Conservation (phyloP, 2,329 filamentous ascomycete species). For the Hortaea sp. region DNA sequence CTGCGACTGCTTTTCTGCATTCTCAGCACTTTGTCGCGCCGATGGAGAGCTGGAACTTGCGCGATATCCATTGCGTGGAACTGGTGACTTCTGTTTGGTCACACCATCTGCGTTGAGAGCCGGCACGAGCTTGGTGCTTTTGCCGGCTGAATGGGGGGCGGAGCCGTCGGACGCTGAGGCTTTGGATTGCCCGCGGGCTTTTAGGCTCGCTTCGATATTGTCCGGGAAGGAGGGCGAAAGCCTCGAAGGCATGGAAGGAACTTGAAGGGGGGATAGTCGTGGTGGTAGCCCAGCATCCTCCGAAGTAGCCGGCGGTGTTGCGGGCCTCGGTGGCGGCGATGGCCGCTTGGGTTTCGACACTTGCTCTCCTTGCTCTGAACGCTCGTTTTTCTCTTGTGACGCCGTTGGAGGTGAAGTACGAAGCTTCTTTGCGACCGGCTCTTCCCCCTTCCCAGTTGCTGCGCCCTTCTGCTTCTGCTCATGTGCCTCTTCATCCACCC, state of each 20-base stretch:
- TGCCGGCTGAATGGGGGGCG: conserved; percentile 8
- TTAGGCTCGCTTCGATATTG: conserved; percentile 44
- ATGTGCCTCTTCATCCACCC: background rate
- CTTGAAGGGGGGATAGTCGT: conserved; percentile 12
- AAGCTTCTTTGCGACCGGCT: conserved; percentile 3
- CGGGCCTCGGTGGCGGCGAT: background rate
- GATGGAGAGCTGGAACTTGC: conserved; percentile 19
- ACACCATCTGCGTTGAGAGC: conserved; percentile 7
- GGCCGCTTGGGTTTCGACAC: background rate
- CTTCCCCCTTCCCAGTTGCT: background rate
- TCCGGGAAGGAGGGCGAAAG: conserved; percentile 50
- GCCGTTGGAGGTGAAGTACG: conserved; percentile 1
- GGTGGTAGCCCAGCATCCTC: conserved; percentile 7
- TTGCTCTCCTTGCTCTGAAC: background rate
- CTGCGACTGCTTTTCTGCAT: background rate
- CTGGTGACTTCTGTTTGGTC: conserved; percentile 18
- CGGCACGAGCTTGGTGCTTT: conserved; percentile 15
- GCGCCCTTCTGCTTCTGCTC: conserved; percentile 3
- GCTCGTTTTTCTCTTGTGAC: background rate
- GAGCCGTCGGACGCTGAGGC: conserved; percentile 9
- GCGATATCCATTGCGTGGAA: conserved; percentile 19
- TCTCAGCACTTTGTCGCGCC: conserved; percentile 9
- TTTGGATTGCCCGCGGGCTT: conserved; percentile 22
- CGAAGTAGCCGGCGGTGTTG: background rate
- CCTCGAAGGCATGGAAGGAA: conserved; percentile 39